A percentile compares a stretch with the other conserved stretches of the same genome.
Conservation (phyloP, 257 asterid species). For the Nicotiana noctiflora region DNA sequence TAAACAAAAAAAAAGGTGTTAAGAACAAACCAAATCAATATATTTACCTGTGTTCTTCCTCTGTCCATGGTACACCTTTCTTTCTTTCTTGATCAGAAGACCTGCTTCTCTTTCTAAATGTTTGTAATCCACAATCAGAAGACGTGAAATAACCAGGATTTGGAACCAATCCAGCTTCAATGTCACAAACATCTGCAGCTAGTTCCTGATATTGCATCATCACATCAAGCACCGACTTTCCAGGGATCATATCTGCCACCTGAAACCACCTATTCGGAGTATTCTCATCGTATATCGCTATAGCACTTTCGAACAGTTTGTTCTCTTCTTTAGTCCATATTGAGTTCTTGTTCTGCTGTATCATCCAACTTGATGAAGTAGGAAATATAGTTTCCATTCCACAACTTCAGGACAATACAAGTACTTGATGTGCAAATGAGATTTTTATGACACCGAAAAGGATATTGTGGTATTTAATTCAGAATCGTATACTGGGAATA, state of each 20-base stretch:
- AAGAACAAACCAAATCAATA: background rate
- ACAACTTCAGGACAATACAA: background rate
- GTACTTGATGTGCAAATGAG: background rate
- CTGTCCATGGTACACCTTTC: slow-evolving; percentile 84
- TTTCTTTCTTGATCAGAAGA: slow-evolving; percentile 56
- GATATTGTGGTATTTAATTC: background rate
- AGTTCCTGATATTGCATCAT: slow-evolving; percentile 53
- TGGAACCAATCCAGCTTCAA: slow-evolving; percentile 77
- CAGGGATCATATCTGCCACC: slow-evolving; percentile 68
- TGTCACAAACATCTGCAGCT: slow-evolving; percentile 59
- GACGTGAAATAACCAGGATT: slow-evolving; percentile 47
- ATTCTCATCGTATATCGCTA: slow-evolving; percentile 59
- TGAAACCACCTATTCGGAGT: slow-evolving; percentile 65
- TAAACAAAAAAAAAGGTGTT: background rate
- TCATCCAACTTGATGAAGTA: slow-evolving; percentile 32
- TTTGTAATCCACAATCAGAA: slow-evolving; percentile 31
- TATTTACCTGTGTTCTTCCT: slow-evolving; percentile 73
- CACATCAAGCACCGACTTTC: slow-evolving; percentile 63
- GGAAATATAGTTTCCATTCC: slow-evolving; percentile 51
- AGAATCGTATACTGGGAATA: slow-evolving; percentile 41
- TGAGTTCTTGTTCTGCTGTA: slow-evolving; percentile 23
- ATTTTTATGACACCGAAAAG: background rate
- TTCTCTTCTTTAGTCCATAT: slow-evolving; percentile 78
- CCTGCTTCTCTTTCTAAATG: slow-evolving; percentile 43
- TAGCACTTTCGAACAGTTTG: slow-evolving; percentile 64